Base-by-base conservation (phyloP, 306 rosid species). In the Fagus crenata region DNA sequence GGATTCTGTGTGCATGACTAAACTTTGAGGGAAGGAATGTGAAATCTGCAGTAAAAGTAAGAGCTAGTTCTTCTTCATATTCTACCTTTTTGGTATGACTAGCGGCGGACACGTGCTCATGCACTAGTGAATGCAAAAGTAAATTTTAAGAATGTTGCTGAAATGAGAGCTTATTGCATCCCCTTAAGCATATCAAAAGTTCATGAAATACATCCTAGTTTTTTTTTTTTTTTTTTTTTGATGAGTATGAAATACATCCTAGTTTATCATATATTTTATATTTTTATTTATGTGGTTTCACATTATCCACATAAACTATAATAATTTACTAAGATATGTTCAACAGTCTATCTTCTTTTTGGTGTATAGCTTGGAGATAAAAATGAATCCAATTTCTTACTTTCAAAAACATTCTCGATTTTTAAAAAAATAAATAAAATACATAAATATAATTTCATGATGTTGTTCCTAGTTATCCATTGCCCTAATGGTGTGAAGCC, bases 21-120 rank as follows among this genome's bases (percentile, higher is more conserved):
- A 4, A 81, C 61, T 75, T 76, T 78, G 84, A 31, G 68, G 42
- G 80, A 75, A 69, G 70, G 79, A 92, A 87, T 76, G 82, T 76
- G 89, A 77, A 87, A 64, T 78, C 64, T 72, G 58, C 55, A 79
- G 86, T 75, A 72, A 83, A 90, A 81, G 69, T 79, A 80, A 82
- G 63, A 76, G 54, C 71, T 56, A 32, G 75, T 6, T 78, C 88
- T 79, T 84, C 85, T 74, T 78, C 86, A 40, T 58, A 60, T 55
- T 73, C 18, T 67, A 77, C 82, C 79, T 77, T 88, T 85, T 75
- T 69, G 42, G 69, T 42, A 28, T 32, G 65, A 81, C 78, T 41
- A 78, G 78, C 72, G 72, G 69, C 71, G 42, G 63, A 69, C 79
- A 68, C 84, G 89, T 79, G 86, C 80, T 71, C 75, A 43, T 72